Base-by-base conservation (phyloP, 2,329 filamentous ascomycete genomes). In the Trichoderma simmonsii region DNA sequence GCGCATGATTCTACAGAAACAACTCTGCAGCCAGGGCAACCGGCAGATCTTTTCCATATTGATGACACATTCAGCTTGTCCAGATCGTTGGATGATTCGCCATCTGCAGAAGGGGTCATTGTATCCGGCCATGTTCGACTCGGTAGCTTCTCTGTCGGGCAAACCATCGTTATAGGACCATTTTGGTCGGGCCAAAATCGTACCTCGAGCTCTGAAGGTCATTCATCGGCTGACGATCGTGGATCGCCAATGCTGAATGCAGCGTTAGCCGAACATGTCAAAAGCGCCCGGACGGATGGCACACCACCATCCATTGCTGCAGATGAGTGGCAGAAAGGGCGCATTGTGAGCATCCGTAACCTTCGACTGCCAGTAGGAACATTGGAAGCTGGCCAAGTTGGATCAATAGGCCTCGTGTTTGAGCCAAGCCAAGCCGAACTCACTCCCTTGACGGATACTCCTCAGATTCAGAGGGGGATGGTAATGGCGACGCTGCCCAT, bases 11-110 rank as follows among this genome's bases (percentile, higher is more conserved):
- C 86, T 73, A 81, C 86, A n/a, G 86, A 87, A 1, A 83, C 83
- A 56, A 84, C 83, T 2, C 78, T 89, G 68, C 89, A 90, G 72
- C 88, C 89, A 0, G 86, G 90, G 72, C 86, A 88, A 70, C 88
- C 90, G 2, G 83, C 84, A 5, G 88, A 88, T 39, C 83, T 98
- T 2, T 98, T 98, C 77, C 93, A 98, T 78, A 88, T 98, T 28
- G 95, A 98, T 78, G 95, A 98, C 76, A 90, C 94, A 1, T 98
- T 97, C 80, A 92, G 88, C 72, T 87, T 95, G 15, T 88, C 91
- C 1, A 87, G 88, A 1, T 89, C 90, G 1, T 90, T 90, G 74
- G 73, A 73, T 76, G 73, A 65, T 12, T 67, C 78, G 48, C 69
- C 75, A 26, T 75, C 74, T 15, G 57, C 73, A 6, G 69, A 73